phyloP scores from a whole-genome alignment of 768 basidiomycete species.

The Boletus eberwhitei region DNA sequence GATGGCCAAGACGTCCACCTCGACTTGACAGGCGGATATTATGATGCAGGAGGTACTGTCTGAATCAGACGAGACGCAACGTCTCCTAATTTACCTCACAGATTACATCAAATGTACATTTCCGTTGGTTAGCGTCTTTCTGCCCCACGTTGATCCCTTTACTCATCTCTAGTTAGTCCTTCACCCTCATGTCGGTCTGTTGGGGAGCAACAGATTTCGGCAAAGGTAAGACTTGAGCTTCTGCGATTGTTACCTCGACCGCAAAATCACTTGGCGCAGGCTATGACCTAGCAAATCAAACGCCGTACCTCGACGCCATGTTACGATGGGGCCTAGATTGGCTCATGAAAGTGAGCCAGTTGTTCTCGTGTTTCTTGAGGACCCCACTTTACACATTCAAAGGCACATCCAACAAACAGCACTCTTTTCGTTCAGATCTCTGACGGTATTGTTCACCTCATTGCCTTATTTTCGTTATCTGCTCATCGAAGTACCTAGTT shows the following conservation, averaged over 20 bases:
- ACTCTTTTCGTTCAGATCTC: slow-evolving; percentile 79
- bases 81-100: slow-evolving; percentile 24
- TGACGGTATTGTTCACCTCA: slow-evolving; percentile 39
- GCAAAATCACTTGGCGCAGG: slow-evolving; percentile 37
- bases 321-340: slow-evolving; percentile 90
- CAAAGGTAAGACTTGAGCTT: slow-evolving; percentile 44
- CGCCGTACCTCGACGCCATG: slow-evolving; percentile 87
- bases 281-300: slow-evolving; percentile 84
- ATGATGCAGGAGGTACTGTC: slow-evolving; percentile 82
- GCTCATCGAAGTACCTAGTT: slow-evolving; percentile 34
- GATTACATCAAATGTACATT: slow-evolving; percentile 89
- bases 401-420: slow-evolving; percentile 77
- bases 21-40: slow-evolving; percentile 85
- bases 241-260: not conserved
- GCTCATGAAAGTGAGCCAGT: slow-evolving; percentile 72
- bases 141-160: not conserved
- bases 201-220: slow-evolving; percentile 90
- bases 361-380: not conserved
- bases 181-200: slow-evolving; percentile 78
- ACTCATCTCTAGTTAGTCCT: slow-evolving; percentile 47
- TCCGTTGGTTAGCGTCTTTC: slow-evolving; percentile 56
- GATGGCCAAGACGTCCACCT: slow-evolving; percentile 75
- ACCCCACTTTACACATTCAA: not conserved
- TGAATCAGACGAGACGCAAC: not conserved
- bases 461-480: not conserved